These are phyloP conservation scores for Tetrapisispora phaffii DNA, from an alignment of 805 yeast species.

Conservation along the genomic window DNA sequence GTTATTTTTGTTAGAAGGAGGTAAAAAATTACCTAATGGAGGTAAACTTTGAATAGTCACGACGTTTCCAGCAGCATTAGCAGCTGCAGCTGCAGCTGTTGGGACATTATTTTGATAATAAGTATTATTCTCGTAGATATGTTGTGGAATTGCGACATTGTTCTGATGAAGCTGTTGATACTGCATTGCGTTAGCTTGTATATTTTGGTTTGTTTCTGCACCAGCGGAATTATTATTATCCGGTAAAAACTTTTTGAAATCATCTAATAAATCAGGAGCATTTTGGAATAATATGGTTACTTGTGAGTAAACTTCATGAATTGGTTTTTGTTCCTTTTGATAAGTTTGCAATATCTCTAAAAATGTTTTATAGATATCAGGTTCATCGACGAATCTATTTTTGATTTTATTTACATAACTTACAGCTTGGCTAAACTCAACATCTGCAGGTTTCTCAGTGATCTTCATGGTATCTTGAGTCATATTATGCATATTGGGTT, in stretches of 20 bases:
- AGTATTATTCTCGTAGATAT: slow-evolving; percentile 6
- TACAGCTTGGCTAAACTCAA: slow-evolving; percentile 95
- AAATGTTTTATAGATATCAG: slow-evolving; percentile 90
- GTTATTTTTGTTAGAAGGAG: slow-evolving; percentile 28
- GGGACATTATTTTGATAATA: slow-evolving; percentile 8
- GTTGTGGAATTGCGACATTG: neutral
- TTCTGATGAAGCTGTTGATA: slow-evolving; percentile 15
- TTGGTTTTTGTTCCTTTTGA: slow-evolving; percentile 92
- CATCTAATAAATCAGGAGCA: slow-evolving; percentile 90
- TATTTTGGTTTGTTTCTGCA: slow-evolving; percentile 14
- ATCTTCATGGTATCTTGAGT: neutral
- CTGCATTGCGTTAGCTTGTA: slow-evolving; percentile 10
- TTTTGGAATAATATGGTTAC: slow-evolving; percentile 80
- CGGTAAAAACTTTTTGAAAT: slow-evolving; percentile 90
- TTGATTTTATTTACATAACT: slow-evolving; percentile 93
- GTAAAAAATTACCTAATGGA: slow-evolving; percentile 31
- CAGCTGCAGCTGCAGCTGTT: no score
- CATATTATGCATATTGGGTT: neutral
- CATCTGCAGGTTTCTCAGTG: slow-evolving; percentile 43
- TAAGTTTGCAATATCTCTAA: slow-evolving; percentile 92
- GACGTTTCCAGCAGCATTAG: neutral
- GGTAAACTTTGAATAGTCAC: slow-evolving; percentile 22
- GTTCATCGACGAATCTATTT: slow-evolving; percentile 84
- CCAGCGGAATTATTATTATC: slow-evolving; percentile 34
- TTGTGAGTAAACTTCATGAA: slow-evolving; percentile 89